These are phyloP conservation scores for Hymenoscyphus albidus DNA, from an alignment of 2,329 filamentous ascomycete genomes.

Conservation along the genomic window DNA sequence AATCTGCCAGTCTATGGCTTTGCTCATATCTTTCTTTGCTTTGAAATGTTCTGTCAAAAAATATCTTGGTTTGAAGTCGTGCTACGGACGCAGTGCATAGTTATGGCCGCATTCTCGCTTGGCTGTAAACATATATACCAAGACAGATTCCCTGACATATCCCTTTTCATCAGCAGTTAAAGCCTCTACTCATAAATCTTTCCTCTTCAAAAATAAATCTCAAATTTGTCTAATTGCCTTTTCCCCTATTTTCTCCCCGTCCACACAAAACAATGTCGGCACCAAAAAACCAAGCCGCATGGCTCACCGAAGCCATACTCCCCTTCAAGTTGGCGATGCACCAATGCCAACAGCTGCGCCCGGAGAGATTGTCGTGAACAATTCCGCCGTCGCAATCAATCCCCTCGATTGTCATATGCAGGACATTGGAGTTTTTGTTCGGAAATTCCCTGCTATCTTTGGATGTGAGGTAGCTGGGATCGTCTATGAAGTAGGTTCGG, in stretches of 20 bases:
- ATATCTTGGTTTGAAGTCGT: background rate
- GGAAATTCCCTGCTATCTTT: conserved; percentile 38
- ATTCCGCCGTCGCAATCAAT: conserved; percentile 40
- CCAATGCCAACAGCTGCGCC: conserved; percentile 37
- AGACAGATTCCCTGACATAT: background rate
- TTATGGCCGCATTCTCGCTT: background rate
- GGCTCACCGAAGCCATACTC: conserved; percentile 31
- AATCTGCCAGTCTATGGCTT: background rate
- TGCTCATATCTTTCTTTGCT: background rate
- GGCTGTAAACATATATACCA: background rate
- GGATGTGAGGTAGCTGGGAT: conserved; percentile 54
- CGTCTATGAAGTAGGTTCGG: conserved; percentile 47
- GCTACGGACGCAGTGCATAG: background rate
- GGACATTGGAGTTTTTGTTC: conserved; percentile 9
- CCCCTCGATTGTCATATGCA: conserved; percentile 37
- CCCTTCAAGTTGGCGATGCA: conserved; percentile 36
- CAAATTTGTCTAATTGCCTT: background rate
- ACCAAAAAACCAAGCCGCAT: conserved; percentile 22
- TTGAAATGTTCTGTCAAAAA: background rate
- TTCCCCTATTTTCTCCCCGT: background rate
- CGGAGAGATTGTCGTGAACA: conserved; percentile 40
- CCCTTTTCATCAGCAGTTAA: background rate
- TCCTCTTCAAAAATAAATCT: background rate
- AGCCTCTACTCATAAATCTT: background rate
- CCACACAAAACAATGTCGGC: background rate